Evolutionary conservation across 1,139 yeast species (phyloP).

Genomic region (Kodamaea sp.): DNA sequence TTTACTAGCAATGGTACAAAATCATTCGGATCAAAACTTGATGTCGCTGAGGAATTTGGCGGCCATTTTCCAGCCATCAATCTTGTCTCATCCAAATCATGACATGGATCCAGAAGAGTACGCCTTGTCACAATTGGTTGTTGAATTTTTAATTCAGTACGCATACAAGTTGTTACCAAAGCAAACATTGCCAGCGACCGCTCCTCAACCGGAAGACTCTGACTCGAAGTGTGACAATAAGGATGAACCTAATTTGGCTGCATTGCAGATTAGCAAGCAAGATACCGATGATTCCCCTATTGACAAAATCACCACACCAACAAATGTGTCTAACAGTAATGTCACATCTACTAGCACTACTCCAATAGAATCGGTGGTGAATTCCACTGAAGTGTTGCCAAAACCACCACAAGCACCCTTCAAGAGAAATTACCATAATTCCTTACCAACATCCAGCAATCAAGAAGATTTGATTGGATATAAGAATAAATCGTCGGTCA

Average conservation of each 20-base stretch:
- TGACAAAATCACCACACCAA: neutral
- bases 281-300: too few relatives aligned
- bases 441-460: constrained; percentile 50
- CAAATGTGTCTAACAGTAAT: constrained; percentile 8
- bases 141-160: constrained; percentile 85
- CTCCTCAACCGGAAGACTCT: neutral
- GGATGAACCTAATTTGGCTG: too few relatives aligned
- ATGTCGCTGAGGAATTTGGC: constrained; percentile 95
- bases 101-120: constrained; percentile 91
- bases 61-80: constrained; percentile 94
- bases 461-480: constrained; percentile 50
- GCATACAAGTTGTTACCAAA: constrained; percentile 70
- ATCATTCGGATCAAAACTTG: constrained; percentile 69
- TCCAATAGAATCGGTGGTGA: constrained; percentile 11
- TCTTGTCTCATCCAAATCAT: constrained; percentile 86
- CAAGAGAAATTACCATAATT: constrained; percentile 54
- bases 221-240: too few relatives aligned
- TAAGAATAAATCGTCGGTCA: constrained; percentile 20
- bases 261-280: too few relatives aligned
- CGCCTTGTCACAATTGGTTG: constrained; percentile 79
- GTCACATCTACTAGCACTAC: constrained; percentile 19
- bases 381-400: constrained; percentile 7
- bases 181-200: constrained; percentile 14
- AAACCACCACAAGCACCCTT: constrained; percentile 18
- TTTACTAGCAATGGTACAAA: constrained; percentile 79